Conservation (phyloP, 2,329 filamentous ascomycete genomes). For the Drechslerella dactyloides region DNA sequence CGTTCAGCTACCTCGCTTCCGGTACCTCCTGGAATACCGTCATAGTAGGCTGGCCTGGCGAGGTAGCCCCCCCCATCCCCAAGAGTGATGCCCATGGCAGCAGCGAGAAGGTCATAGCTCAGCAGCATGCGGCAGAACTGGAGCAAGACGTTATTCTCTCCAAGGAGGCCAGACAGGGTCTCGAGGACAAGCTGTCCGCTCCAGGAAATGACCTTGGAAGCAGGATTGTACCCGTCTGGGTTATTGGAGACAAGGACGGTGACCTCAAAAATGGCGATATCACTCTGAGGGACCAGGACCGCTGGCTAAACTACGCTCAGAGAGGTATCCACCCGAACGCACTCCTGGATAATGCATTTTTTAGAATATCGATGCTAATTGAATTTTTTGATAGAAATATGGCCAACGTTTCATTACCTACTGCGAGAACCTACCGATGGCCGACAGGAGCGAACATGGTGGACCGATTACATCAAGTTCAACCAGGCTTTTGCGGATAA, state of each 20-base stretch:
- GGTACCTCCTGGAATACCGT: conserved; percentile 88
- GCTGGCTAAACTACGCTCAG: conserved; percentile 90
- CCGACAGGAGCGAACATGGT: conserved; percentile 78
- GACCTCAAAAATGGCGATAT: conserved; percentile 69
- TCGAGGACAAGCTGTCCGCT: conserved; percentile 69
- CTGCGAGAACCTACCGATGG: conserved; percentile 86
- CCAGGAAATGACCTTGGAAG: conserved; percentile 58
- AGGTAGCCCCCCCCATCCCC: conserved; percentile 63
- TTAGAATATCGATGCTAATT: conserved; percentile 2
- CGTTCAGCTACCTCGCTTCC: conserved; percentile 86
- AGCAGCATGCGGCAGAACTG: conserved; percentile 37
- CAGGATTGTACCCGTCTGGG: conserved; percentile 85
- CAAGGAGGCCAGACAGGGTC: conserved; percentile 70
- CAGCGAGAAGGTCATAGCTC: conserved; percentile 45
- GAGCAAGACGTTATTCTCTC: conserved; percentile 73
- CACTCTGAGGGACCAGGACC: conserved; percentile 76
- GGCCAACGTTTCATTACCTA: conserved; percentile 94
- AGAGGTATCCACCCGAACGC: conserved; percentile 59
- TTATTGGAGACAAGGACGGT: conserved; percentile 75
- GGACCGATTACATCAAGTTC: conserved; percentile 91
- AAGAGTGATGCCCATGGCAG: conserved; percentile 27
- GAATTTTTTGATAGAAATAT: conserved; percentile 68
- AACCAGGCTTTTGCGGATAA: conserved; percentile 90
- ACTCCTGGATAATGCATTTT: not conserved
- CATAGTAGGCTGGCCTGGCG: conserved; percentile 92